Conservation (phyloP, 73 alveolate species). For the Paramecium sonneborni region DNA sequence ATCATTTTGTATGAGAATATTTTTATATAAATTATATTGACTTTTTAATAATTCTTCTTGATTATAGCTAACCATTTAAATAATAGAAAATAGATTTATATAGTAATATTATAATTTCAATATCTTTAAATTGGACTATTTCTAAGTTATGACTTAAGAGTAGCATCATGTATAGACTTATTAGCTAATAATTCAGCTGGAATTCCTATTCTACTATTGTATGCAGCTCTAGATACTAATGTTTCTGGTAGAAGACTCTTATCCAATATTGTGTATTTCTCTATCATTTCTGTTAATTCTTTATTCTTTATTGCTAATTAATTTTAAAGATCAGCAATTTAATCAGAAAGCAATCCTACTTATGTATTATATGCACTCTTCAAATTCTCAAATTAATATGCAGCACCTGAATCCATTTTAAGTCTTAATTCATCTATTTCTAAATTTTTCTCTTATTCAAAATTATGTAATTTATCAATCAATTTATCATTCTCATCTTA, state of each 20-base stretch:
- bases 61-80: background rate
- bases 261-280: slow-evolving; percentile 44
- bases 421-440: slow-evolving; percentile 52
- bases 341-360: slow-evolving; percentile 42
- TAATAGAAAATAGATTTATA: background rate
- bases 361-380: slow-evolving; percentile 46
- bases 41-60: background rate
- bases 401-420: slow-evolving; percentile 61
- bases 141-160: slow-evolving; percentile 14
- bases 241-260: slow-evolving; percentile 22
- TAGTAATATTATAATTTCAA: background rate
- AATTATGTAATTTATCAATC: background rate
- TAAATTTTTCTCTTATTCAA: slow-evolving; percentile 28
- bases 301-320: background rate
- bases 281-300: slow-evolving; percentile 39
- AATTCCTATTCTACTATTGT: slow-evolving; percentile 40
- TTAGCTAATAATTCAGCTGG: slow-evolving; percentile 50
- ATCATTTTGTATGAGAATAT: background rate
- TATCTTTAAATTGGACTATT: slow-evolving; percentile 46
- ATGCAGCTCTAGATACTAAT: slow-evolving; percentile 2
- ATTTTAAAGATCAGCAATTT: background rate
- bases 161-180: slow-evolving; percentile 43
- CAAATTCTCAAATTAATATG: slow-evolving; percentile 43
- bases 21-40: background rate
- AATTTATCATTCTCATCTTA: slow-evolving; percentile 44